Base-by-base conservation (phyloP, 2,329 filamentous ascomycete species). In the Nigrospora oryzae region DNA sequence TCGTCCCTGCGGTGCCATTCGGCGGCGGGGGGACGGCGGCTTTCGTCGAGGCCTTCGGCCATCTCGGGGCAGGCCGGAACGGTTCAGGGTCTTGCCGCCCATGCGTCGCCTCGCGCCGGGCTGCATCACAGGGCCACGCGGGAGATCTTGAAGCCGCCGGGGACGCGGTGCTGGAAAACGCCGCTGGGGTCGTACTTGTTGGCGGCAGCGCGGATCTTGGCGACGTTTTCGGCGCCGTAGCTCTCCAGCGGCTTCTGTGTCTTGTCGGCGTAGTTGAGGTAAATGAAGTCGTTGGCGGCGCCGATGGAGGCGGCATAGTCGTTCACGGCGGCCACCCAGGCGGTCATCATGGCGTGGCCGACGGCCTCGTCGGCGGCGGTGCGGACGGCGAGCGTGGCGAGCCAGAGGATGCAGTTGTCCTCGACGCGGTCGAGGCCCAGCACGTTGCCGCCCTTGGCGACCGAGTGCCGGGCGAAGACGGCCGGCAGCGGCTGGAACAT, bases 401-500 rank as follows among this genome's bases (percentile, higher is more conserved):
- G 57, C 54, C 59, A 63, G 28, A 57, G 48, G 36, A 60, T 46
- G 13, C 56, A 57, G 45, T 61, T 62, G 19, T 60, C 61, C 32
- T 57, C 51, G 50, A 56, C 47, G 13, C 44, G 60, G 53, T 63
- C 59, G 11, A 71, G 53, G 4, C 63, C 63, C 31, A 70, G 56
- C 40, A 70, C 60, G 49, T 67, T 68, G 36, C 64, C 65, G 44
- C 68, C 64, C 41, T 58, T 62, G 32, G 57, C 56, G 5, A 47
- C 47, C 28, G 62, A 63, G 13, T 63, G 52, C 42, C 58, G 49
- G 39, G 55, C 57, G 47, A 63, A 61, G 3, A 63, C 51, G n/a
- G 60, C 59, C 12, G 68, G 63, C 23, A 71, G 57, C 23, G 66
- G 56, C 49, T 67, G 63, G 42, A 65, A 62, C 7, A 61, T 54